Percentiles rank a stretch among this genome's conserved stretches.
Conservation (phyloP, 1,284 basidiomycete genomes). For the Marasmius oreades region DNA sequence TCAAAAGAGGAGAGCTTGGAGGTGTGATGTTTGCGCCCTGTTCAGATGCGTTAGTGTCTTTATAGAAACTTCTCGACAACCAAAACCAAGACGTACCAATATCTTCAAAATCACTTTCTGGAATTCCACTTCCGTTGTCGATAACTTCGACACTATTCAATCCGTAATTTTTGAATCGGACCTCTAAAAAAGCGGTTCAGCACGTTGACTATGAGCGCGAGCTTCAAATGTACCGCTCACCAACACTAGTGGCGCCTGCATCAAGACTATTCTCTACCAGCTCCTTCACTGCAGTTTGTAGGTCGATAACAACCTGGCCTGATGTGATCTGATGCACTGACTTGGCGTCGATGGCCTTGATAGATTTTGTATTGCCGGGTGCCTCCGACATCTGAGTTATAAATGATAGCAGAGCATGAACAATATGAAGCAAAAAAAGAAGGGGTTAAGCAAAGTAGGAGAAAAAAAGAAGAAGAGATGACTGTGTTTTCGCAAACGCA, state of each 20-base stretch:
- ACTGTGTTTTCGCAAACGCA: no score
- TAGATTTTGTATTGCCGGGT: conserved; percentile 14
- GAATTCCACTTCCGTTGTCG: conserved; percentile 91
- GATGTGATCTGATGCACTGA: conserved; percentile 88
- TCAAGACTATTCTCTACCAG: conserved; percentile 96
- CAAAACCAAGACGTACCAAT: conserved; percentile 55
- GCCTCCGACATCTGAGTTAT: background rate
- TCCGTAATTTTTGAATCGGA: conserved; percentile 89
- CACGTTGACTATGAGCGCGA: background rate
- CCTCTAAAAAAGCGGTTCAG: conserved; percentile 50
- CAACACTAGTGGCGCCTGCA: conserved; percentile 85
- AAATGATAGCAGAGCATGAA: background rate
- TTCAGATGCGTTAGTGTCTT: background rate
- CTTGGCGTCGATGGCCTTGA: conserved; percentile 66
- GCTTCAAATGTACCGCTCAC: conserved; percentile 39
- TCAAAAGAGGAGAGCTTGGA: conserved; percentile 84
- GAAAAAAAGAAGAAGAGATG: no score
- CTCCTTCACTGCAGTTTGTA: conserved; percentile 94
- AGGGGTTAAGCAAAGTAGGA: background rate
- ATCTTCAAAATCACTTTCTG: conserved; percentile 69
- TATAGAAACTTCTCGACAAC: background rate
- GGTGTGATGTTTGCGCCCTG: conserved; percentile 90
- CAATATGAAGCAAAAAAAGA: background rate
- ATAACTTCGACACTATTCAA: conserved; percentile 84
- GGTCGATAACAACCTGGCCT: conserved; percentile 92